phyloP scores from a whole-genome alignment of 2,329 filamentous ascomycete genomes.

The Hymenoscyphus occultus region DNA sequence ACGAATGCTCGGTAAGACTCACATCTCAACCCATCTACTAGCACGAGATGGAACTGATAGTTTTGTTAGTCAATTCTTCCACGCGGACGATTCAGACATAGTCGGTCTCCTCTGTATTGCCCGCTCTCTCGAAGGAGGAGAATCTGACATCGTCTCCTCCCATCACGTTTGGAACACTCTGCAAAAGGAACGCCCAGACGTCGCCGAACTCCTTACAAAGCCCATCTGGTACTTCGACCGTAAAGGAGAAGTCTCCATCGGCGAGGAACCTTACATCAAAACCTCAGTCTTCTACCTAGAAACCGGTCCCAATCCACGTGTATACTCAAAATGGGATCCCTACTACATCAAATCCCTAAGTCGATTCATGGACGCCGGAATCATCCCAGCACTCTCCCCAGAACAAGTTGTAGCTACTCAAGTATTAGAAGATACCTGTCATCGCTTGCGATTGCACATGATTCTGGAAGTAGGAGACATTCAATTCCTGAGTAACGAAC shows the following conservation, averaged over 20 bases:
- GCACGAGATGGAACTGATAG: conserved; percentile 5
- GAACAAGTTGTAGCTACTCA: conserved; percentile 66
- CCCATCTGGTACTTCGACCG: conserved; percentile 92
- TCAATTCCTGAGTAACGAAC: conserved; percentile 78
- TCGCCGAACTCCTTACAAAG: conserved; percentile 69
- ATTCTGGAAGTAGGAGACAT: conserved; percentile 83
- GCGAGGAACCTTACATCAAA: conserved; percentile 71
- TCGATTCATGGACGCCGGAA: conserved; percentile 69
- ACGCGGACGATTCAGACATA: conserved; percentile 78
- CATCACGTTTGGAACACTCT: conserved; percentile 82
- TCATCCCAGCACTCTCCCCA: conserved; percentile 68
- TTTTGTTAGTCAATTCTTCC: conserved; percentile 68
- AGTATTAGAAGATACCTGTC: conserved; percentile 73
- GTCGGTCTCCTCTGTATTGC: conserved; percentile 82
- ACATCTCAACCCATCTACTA: not conserved
- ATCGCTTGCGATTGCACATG: conserved; percentile 76
- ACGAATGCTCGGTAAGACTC: conserved; percentile 64
- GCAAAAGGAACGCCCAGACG: conserved; percentile 71
- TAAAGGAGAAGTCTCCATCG: conserved; percentile 75
- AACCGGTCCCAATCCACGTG: conserved; percentile 59
- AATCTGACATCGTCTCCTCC: conserved; percentile 75
- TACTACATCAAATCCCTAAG: conserved; percentile 78
- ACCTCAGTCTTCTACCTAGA: conserved; percentile 76
- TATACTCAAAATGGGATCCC: conserved; percentile 87
- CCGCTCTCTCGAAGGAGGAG: conserved; percentile 74